Evolutionary conservation across 139 green algal species (phyloP), one percentile per base, ranked within the genome.

Genomic region (Haematococcus sp.): DNA sequence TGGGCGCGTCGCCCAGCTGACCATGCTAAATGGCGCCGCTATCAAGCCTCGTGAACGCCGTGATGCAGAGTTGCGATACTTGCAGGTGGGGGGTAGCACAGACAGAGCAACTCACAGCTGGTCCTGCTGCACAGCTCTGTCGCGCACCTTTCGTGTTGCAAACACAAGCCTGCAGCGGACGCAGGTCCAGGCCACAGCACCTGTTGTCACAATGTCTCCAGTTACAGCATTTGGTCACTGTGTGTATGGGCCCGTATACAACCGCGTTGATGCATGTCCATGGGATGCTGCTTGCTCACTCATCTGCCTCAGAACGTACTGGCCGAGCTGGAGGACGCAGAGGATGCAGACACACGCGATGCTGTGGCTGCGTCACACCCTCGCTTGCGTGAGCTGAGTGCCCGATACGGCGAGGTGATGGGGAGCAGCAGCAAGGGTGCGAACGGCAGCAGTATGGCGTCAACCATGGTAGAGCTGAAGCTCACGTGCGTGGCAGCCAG

Each of bases 41-140:
- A 81, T 97, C 19, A 83, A 77, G 34, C 60, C 75, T 2, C 75
- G 71, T 0, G 92, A 97, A 81, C 80, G 92, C 0, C 76, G 83
- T 20, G 92, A 97, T 71, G 73, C 76, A 44, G 92, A 97, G 75
- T 73, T 95, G 40, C 81, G 86, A 27, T 97, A 96, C 81, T 74
- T 96, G 51, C 83, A 86, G 51, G 61, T 76, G 64, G 59, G 52
- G 2, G 11, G 20, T 17, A 55, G 28, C 30, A 28, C n/a, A n/a
- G n/a, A n/a, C n/a, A n/a, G n/a, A n/a, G n/a, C n/a, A n/a, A n/a
- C n/a, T n/a, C n/a, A n/a, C n/a, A n/a, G n/a, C n/a, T n/a, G n/a
- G n/a, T n/a, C n/a, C n/a, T n/a, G n/a, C n/a, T n/a, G n/a, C n/a
- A n/a, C n/a, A n/a, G n/a, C n/a, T n/a, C n/a, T n/a, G n/a, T n/a